phyloP scores from a whole-genome alignment of 2,329 filamentous ascomycete species.

The Alternaria triticina region DNA sequence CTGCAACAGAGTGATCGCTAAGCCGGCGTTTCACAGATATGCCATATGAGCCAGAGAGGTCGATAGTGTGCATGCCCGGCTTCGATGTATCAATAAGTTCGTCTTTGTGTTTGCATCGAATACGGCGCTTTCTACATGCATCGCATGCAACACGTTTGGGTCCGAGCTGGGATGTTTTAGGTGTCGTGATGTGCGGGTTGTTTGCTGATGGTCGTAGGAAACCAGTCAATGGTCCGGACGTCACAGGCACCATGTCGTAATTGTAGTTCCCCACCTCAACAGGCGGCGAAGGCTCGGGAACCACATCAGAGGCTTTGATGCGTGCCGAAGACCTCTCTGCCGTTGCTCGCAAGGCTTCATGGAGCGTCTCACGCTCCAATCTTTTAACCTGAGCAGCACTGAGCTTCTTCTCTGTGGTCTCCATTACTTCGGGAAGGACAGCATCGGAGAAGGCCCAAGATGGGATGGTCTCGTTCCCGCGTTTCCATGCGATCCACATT shows the following conservation, averaged over 20 bases:
- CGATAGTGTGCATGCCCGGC: conserved; percentile 40
- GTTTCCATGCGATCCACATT: conserved; percentile 72
- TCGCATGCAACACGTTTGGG: conserved; percentile 68
- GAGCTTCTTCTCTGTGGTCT: conserved; percentile 58
- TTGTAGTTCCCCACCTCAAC: conserved; percentile 20
- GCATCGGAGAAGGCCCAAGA: conserved; percentile 67
- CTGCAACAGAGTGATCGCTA: conserved; percentile 38
- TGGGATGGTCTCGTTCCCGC: conserved; percentile 67
- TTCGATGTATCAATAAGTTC: conserved; percentile 50
- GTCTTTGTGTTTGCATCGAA: conserved; percentile 69
- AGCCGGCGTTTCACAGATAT: conserved; percentile 43
- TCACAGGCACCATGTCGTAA: conserved; percentile 16
- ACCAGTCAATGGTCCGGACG: conserved; percentile 37
- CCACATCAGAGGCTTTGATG: conserved; percentile 32
- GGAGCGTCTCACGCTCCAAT: conserved; percentile 60
- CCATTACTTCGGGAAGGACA: conserved; percentile 53
- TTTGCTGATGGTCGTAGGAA: conserved; percentile 48
- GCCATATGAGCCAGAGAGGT: conserved; percentile 39
- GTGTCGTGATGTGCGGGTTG: conserved; percentile 53
- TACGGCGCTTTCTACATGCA: conserved; percentile 66
- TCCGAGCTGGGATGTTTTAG: conserved; percentile 64
- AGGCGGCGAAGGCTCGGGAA: conserved; percentile 22
- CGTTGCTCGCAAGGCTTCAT: conserved; percentile 52
- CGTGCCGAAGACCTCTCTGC: conserved; percentile 52
- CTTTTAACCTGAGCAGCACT: conserved; percentile 62